Evolutionary conservation across 148 eudicot genomes (phyloP), one percentile per base, ranked within the genome.

Genomic region (Tetragonia tetragonoides): DNA sequence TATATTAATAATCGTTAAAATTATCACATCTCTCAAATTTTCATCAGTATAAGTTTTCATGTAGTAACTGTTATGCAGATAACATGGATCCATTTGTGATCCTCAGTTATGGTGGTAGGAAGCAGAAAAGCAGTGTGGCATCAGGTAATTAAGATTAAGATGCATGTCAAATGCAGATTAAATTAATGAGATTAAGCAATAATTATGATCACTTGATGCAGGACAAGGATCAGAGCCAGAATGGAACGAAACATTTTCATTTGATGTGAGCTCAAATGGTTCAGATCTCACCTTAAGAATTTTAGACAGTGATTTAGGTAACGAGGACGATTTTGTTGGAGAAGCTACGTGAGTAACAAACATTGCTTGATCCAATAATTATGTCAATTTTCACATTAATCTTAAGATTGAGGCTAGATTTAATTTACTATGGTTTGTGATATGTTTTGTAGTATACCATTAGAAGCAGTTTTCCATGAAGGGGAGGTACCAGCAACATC

Each of bases 391-490:
- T 46, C n/a, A 46, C 49, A 46, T 46, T 5, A 46, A 5, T 46
- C 1, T 46, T 28, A 28, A 28, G 34, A 28, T 28, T 28, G 34
- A 28, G 34, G 34, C 34, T 28, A 28, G 1, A 28, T 28, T 28
- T 28, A 28, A 28, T 28, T 28, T 28, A 1, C 11, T 46, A 46
- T 46, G 11, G 9, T 7, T 6, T 46, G 11, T 46, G 7, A 6
- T 6, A 10, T 53, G 9, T 16, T 39, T 74, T 83, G 65, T 73
- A 87, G 89, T 42, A 83, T 88, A 68, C 85, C 87, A 60, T 77
- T 88, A 37, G 87, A 81, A 60, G 76, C 89, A 61, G 66, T 83
- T 20, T 78, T 88, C 7, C 44, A 40, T 24, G 88, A 87, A 78
- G 84, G 88, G 49, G 83, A 74, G 56, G 23, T 85, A 21, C 85